Base-by-base conservation (phyloP, 2,329 filamentous ascomycete species). In the Talaromyces sp. region DNA sequence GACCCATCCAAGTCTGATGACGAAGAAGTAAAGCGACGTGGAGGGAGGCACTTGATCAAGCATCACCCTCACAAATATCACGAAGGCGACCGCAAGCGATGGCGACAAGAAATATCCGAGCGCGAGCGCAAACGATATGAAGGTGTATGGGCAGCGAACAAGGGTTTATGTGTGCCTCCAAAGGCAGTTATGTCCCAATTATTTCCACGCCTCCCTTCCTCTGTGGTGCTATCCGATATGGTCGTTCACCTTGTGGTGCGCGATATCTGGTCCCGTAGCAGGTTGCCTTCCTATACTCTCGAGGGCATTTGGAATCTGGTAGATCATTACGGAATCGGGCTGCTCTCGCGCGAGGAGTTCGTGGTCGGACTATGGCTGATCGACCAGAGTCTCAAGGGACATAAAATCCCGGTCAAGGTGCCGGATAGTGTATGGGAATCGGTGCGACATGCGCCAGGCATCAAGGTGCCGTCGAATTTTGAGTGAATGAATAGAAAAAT, bases 291-390 rank as follows among this genome's bases (percentile, higher is more conserved):
- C 21, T 60, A 69, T 53, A 66, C 74, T 7, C 67, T 81, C 31
- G 76, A 73, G 63, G 72, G 78, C 60, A 72, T 81, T 50, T 81
- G 78, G 78, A 69, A 80, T 59, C 70, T 81, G 3, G 79, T 81
- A 19, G 72, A 75, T 62, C 68, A 70, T 14, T 70, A 73, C 60
- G 64, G 66, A 4, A 69, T 71, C 31, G 75, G 75, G 13, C 69
- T 77, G 55, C 64, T 80, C 29, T 71, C 70, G 19, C 69, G 73
- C 58, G 78, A 80, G 55, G 78, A 81, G 67, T 81, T 81, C 58
- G 77, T 81, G 55, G 78, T 81, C 46, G 79, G 79, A 26, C 74
- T 80, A 70, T 81, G 79, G 79, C 67, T 81, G 59, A 80, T 81
- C 58, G 79, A 81, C 66, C 77, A 81, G 66, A 71, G 73, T 61